Evolutionary conservation across 768 basidiomycete genomes (phyloP), one percentile per base, ranked within the genome.

Genomic region (Strobilomyces echinocephalus): DNA sequence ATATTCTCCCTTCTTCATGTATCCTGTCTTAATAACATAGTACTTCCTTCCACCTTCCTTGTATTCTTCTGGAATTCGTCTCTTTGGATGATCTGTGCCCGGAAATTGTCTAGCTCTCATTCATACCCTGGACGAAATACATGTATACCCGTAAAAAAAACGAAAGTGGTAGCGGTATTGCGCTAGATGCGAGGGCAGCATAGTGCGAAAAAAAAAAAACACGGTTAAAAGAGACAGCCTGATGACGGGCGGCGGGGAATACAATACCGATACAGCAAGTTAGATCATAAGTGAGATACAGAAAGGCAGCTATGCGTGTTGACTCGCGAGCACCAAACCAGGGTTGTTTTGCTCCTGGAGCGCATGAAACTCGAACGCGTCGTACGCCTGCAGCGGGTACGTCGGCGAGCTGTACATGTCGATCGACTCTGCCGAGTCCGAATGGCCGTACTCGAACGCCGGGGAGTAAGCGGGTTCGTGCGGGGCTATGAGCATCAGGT

Each of bases 301-400:
- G 8, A 40, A 3, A 21, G 38, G 31, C 34, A 12, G 5, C 35
- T 69, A 69, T 26, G 56, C 63, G 4, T 46, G 65, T 46, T 60
- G 67, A 49, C 58, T 50, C 12, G 63, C 44, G n/a, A 64, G 51
- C 31, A 54, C n/a, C 15, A 41, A 48, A 18, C 36, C 46, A 30
- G 56, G 49, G 55, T 53, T 56, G 30, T 43, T 30, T 3, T 72
- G 67, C 44, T 69, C 72, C 18, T 60, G 67, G 14, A 69, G 54
- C 18, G 60, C 49, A 53, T 70, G 72, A 20, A 70, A 69, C n/a
- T 66, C 72, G 46, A 70, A 63, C 16, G 67, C 55, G 53, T 74
- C 72, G 36, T 63, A 68, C 16, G 67, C 50, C 46, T 57, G 40
- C 10, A 61, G 50, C 30, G 55, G 14, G 24, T 58, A 65, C 20